Conservation (phyloP, 2,329 filamentous ascomycete species). For the Pseudocercospora fuligena region DNA sequence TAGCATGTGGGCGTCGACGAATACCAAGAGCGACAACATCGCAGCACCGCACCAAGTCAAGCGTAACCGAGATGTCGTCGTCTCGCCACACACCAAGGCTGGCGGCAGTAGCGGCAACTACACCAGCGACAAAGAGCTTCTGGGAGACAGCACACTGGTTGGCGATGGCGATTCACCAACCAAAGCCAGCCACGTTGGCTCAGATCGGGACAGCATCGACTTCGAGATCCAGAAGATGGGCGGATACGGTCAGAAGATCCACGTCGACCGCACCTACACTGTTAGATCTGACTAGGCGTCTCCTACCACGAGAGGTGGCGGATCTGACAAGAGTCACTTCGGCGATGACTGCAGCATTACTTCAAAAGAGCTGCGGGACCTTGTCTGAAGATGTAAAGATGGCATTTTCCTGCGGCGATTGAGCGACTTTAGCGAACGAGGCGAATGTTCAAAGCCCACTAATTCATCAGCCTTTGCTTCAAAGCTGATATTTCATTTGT, state of each 20-base stretch:
- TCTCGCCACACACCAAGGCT: slow-evolving; percentile 20
- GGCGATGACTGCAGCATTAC: slow-evolving; percentile 14
- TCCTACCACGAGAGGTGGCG: slow-evolving; percentile 6
- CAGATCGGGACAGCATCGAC: slow-evolving; percentile 28
- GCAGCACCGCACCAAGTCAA: slow-evolving; percentile 31
- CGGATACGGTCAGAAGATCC: slow-evolving; percentile 24
- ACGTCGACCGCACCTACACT: slow-evolving; percentile 32
- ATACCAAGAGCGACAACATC: slow-evolving; percentile 35
- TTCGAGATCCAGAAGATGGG: slow-evolving; percentile 32
- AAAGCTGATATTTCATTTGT: slow-evolving; percentile 14
- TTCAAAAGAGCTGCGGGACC: slow-evolving; percentile 18
- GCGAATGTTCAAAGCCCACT: slow-evolving; percentile 1
- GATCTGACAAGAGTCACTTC: background rate
- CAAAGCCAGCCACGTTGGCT: slow-evolving; percentile 21
- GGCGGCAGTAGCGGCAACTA: slow-evolving; percentile 20
- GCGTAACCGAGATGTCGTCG: slow-evolving; percentile 20
- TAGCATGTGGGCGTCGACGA: slow-evolving; percentile 65
- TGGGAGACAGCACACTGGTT: slow-evolving; percentile 32
- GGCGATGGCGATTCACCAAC: slow-evolving; percentile 24
- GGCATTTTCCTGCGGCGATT: background rate
- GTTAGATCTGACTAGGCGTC: slow-evolving; percentile 29
- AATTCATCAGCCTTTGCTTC: slow-evolving; percentile 14
- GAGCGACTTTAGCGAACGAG: slow-evolving; percentile 6
- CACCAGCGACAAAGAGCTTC: slow-evolving; percentile 30
- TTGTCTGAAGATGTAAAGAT: slow-evolving; percentile 12